Evolutionary conservation across 2,329 filamentous ascomycete species (phyloP).

Genomic region (Pseudopithomyces chartarum): DNA sequence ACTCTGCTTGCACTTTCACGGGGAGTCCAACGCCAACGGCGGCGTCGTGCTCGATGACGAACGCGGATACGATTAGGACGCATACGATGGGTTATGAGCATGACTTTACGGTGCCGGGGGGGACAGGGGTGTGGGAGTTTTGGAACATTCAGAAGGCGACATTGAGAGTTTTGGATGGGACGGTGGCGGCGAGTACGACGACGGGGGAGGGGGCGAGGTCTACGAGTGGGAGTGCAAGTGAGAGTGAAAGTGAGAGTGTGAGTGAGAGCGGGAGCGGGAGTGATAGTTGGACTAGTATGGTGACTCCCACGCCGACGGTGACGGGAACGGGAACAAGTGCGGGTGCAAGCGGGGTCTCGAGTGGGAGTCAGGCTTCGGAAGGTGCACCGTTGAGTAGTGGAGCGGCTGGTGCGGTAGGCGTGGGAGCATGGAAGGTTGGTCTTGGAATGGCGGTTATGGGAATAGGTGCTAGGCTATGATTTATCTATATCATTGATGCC

Average conservation of each 20-base stretch:
- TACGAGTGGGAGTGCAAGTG: not conserved
- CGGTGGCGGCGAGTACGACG: not conserved
- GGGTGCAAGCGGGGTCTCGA: not conserved
- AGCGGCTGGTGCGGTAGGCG: too few relatives aligned
- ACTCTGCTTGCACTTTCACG: not conserved
- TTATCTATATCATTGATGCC: too few relatives aligned
- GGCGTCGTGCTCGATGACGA: not conserved
- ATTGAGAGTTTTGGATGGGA: slow-evolving; percentile 4
- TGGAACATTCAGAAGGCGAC: slow-evolving; percentile 1
- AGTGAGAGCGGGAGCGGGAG: not conserved
- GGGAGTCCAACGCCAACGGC: not conserved
- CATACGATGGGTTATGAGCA: not conserved
- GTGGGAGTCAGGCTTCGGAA: not conserved
- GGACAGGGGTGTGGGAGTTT: not conserved
- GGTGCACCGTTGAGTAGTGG: not conserved
- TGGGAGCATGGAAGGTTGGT: too few relatives aligned
- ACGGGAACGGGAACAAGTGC: not conserved
- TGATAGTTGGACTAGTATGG: too few relatives aligned
- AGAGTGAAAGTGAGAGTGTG: not conserved
- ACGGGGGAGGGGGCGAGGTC: not conserved
- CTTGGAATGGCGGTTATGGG: too few relatives aligned
- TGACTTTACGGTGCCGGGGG: not conserved
- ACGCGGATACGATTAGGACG: not conserved
- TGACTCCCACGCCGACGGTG: too few relatives aligned
- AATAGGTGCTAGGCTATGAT: too few relatives aligned